Evolutionary conservation across 1,139 yeast genomes (phyloP).

Genomic region (Wickerhamomyces sp.): DNA sequence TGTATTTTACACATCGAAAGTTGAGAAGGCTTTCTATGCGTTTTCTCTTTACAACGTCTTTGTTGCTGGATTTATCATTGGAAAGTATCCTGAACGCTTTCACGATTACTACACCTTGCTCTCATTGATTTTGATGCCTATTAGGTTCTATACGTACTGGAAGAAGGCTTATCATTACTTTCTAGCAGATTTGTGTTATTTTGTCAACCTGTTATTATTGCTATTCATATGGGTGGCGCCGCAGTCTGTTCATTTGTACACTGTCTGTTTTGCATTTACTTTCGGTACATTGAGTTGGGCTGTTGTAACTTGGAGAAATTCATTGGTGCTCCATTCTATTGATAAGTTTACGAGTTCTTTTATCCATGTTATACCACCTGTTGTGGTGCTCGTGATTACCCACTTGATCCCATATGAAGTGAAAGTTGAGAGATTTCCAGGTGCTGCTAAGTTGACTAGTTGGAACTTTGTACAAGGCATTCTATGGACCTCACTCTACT

Average conservation of each 20-base stretch:
- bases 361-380: slow-evolving; percentile 89
- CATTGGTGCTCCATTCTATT: slow-evolving; percentile 83
- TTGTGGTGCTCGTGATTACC: slow-evolving; percentile 79
- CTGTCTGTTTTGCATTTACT: slow-evolving; percentile 79
- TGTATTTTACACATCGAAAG: slow-evolving; percentile 50
- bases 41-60: slow-evolving; percentile 66
- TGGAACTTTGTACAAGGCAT: slow-evolving; percentile 77
- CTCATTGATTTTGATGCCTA: slow-evolving; percentile 68
- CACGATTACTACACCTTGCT: slow-evolving; percentile 70
- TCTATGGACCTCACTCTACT: slow-evolving; percentile 74
- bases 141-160: slow-evolving; percentile 77
- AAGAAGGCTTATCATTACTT: slow-evolving; percentile 78
- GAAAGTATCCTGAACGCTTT: slow-evolving; percentile 69
- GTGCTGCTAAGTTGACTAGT: slow-evolving; percentile 57
- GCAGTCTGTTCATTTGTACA: slow-evolving; percentile 60
- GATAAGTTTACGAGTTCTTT: slow-evolving; percentile 93
- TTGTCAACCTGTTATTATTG: slow-evolving; percentile 69
- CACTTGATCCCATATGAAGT: slow-evolving; percentile 66
- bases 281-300: slow-evolving; percentile 92
- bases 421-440: slow-evolving; percentile 64
- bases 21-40: slow-evolving; percentile 83
- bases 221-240: slow-evolving; percentile 83
- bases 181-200: slow-evolving; percentile 90
- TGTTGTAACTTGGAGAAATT: slow-evolving; percentile 93
- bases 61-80: slow-evolving; percentile 69